These are phyloP conservation scores for Panaeolus papilionaceus DNA, from an alignment of 768 basidiomycete species.

Conservation along the genomic window DNA sequence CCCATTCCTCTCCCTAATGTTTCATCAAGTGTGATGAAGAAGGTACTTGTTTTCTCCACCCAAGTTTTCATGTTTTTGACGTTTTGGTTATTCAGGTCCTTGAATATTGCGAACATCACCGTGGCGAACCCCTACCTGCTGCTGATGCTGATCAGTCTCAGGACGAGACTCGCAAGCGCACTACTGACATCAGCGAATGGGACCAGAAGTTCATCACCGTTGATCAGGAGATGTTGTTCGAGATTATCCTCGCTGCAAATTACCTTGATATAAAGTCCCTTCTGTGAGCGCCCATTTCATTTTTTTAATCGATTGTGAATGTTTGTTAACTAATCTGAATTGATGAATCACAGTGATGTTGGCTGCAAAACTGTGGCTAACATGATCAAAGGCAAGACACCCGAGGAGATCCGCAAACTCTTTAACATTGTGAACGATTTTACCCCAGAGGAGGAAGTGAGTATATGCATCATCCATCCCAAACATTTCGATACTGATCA, in stretches of 20 bases:
- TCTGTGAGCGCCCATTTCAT: slow-evolving; percentile 67
- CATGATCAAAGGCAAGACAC: slow-evolving; percentile 99
- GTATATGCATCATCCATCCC: slow-evolving; percentile 26
- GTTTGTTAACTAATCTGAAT: slow-evolving; percentile 14
- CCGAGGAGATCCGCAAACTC: slow-evolving; percentile 97
- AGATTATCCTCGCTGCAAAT: slow-evolving; percentile 99
- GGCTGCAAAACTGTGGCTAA: slow-evolving; percentile 99
- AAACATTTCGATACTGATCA: slow-evolving; percentile 21
- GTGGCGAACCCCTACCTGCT: slow-evolving; percentile 93
- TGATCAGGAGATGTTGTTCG: slow-evolving; percentile 99
- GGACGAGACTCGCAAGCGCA: slow-evolving; percentile 96
- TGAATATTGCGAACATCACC: slow-evolving; percentile 99
- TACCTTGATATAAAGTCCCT: slow-evolving; percentile 99
- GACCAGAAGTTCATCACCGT: slow-evolving; percentile 98
- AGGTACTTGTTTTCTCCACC: slow-evolving; percentile 55
- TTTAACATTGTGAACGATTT: slow-evolving; percentile 99
- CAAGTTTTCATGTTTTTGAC: slow-evolving; percentile 16
- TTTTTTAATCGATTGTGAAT: background rate
- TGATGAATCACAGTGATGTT: slow-evolving; percentile 69
- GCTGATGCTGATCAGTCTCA: slow-evolving; percentile 80
- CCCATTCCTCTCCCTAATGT: slow-evolving; percentile 96
- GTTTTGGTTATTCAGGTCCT: slow-evolving; percentile 68
- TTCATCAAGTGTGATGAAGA: slow-evolving; percentile 90
- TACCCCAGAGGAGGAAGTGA: slow-evolving; percentile 97
- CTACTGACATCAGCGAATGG: slow-evolving; percentile 99